Conservation (phyloP, 306 rosid species). For the Quercus berberidifolia region DNA sequence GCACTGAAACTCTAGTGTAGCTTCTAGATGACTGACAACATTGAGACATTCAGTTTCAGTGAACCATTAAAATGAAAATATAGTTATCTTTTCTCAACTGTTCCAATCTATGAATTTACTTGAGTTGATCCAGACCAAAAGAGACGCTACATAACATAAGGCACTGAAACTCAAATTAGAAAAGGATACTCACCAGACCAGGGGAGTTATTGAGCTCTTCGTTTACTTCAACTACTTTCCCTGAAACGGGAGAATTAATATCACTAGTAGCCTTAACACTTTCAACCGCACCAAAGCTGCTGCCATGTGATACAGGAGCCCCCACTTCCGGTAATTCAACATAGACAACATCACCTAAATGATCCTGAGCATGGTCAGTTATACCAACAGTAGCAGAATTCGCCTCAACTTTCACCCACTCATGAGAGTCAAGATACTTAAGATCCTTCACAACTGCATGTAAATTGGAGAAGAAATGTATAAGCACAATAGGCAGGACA, state of each 20-base stretch:
- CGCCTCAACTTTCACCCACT: constrained; percentile 93
- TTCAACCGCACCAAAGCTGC: constrained; percentile 84
- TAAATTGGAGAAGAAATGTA: neutral
- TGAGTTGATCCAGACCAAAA: neutral
- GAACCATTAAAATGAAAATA: neutral
- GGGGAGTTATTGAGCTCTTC: constrained; percentile 73
- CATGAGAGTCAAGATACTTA: constrained; percentile 79
- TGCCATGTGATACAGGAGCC: constrained; percentile 52
- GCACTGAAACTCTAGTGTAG: neutral
- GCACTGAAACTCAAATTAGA: constrained; percentile 4
- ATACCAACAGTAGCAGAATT: constrained; percentile 78
- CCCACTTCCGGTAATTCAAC: constrained; percentile 95
- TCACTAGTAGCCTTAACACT: constrained; percentile 98
- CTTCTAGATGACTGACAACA: neutral
- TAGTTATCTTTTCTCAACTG: neutral
- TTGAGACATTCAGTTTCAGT: neutral
- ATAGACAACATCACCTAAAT: constrained; percentile 92
- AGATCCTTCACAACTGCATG: constrained; percentile 73
- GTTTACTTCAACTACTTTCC: constrained; percentile 65
- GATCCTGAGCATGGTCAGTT: constrained; percentile 98
- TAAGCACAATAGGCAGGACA: neutral
- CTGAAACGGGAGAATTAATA: constrained; percentile 82
- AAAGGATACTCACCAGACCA: constrained; percentile 64
- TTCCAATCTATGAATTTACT: neutral
- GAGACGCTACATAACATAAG: neutral